Evolutionary conservation across 257 asterid species (phyloP).

Genomic region (Mitragyna speciosa): DNA sequence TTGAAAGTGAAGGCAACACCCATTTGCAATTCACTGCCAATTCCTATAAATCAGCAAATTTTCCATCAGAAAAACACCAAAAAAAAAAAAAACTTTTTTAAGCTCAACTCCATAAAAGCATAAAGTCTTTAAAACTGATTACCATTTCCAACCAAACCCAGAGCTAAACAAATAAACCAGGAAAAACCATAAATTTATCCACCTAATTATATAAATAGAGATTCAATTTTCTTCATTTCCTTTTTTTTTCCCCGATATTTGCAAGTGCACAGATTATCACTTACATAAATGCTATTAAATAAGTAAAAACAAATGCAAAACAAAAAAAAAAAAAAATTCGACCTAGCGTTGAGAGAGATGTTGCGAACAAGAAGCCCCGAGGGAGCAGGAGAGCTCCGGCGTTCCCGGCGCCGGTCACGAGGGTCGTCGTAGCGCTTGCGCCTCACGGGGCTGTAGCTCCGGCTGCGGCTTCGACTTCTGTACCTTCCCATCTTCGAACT

Average conservation of each 20-base stretch:
- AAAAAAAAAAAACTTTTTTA: neutral
- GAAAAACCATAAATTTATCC: neutral
- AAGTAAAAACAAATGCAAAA: no score
- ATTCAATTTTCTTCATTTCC: no score
- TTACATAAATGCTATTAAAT: neutral
- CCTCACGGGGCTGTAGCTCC: slow-evolving; percentile 65
- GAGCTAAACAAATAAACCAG: neutral
- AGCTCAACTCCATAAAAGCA: neutral
- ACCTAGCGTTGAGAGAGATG: slow-evolving; percentile 83
- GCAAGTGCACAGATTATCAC: no score
- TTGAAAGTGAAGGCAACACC: neutral
- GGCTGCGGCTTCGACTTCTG: slow-evolving; percentile 59
- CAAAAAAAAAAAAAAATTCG: neutral
- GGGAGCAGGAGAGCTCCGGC: slow-evolving; percentile 78
- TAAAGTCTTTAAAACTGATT: neutral
- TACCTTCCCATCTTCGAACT: slow-evolving; percentile 45
- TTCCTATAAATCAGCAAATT: neutral
- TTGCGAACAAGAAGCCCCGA: slow-evolving; percentile 95
- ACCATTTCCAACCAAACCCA: neutral
- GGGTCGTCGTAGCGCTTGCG: slow-evolving; percentile 78
- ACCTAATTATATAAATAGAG: neutral
- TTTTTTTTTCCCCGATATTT: no score
- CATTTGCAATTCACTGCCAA: neutral
- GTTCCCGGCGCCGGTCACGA: slow-evolving; percentile 64
- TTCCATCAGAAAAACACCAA: neutral